Evolutionary conservation across 305 asterid species (phyloP).

Genomic region (Stenogyne calaminthoides): DNA sequence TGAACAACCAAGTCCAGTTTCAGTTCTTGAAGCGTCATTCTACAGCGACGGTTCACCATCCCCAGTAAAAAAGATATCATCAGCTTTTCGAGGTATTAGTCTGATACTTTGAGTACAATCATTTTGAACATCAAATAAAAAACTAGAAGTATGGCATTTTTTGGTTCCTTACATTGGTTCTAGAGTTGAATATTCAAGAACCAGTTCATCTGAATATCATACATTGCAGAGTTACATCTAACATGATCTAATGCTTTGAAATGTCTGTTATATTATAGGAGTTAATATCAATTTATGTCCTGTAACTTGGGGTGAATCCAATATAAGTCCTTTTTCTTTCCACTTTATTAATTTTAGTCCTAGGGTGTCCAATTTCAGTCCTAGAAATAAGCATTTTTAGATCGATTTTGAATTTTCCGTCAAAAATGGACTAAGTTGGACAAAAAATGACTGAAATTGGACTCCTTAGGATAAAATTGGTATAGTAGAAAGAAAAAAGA

Average conservation of each 20-base stretch:
- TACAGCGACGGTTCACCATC: slow-evolving; percentile 74
- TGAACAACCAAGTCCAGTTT: slow-evolving; percentile 91
- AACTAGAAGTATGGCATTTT: not conserved
- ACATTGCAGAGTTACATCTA: not conserved
- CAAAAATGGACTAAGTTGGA: no score
- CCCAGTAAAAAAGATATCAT: slow-evolving; percentile 69
- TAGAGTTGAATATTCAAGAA: not conserved
- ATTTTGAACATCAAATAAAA: not conserved
- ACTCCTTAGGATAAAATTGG: no score
- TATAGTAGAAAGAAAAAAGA: no score
- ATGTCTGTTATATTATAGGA: not conserved
- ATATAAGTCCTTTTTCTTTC: no score
- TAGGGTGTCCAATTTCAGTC: no score
- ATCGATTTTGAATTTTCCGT: no score
- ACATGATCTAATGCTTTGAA: slow-evolving; percentile 1
- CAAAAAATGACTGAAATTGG: no score
- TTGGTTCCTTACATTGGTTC: not conserved
- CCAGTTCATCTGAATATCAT: not conserved
- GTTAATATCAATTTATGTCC: no score
- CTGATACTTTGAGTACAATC: slow-evolving; percentile 8
- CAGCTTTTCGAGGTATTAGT: slow-evolving; percentile 67
- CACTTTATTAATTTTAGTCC: no score
- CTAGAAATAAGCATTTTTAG: no score
- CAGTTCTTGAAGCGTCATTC: slow-evolving; percentile 78
- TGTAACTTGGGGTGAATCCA: no score